Conservation (phyloP, 2,329 filamentous ascomycete species). For the Elsinoe necatrix region DNA sequence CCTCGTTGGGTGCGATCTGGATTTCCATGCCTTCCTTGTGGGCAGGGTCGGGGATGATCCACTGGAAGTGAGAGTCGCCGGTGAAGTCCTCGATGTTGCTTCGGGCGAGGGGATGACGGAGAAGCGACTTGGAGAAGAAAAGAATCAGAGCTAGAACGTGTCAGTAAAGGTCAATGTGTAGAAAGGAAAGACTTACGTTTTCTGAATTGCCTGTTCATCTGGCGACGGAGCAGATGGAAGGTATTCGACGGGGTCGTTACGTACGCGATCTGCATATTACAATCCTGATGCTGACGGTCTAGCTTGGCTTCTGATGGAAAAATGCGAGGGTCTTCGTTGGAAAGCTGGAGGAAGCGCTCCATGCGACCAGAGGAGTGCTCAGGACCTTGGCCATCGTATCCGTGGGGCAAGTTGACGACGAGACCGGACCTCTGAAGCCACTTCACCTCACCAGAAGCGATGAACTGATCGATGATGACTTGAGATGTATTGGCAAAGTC, state of each 20-base stretch:
- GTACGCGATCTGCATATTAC: slow-evolving; percentile 98
- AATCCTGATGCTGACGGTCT: slow-evolving; percentile 95
- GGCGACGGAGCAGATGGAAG: slow-evolving; percentile 92
- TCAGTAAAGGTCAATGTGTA: slow-evolving; percentile 18
- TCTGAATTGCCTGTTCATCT: slow-evolving; percentile 98
- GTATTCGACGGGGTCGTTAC: slow-evolving; percentile 94
- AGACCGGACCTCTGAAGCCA: slow-evolving; percentile 98
- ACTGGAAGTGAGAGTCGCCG: slow-evolving; percentile 86
- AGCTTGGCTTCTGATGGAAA: slow-evolving; percentile 86
- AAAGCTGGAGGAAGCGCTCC: slow-evolving; percentile 93
- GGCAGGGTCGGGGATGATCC: slow-evolving; percentile 87
- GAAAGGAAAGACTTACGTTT: slow-evolving; percentile 63
- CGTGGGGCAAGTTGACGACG: slow-evolving; percentile 92
- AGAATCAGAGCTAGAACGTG: slow-evolving; percentile 65
- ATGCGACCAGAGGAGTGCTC: slow-evolving; percentile 97
- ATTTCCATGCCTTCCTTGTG: slow-evolving; percentile 57
- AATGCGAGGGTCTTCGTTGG: slow-evolving; percentile 90
- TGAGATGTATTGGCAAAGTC: slow-evolving; percentile 99
- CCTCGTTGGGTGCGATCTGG: slow-evolving; percentile 64
- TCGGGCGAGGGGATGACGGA: slow-evolving; percentile 86
- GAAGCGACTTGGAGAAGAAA: slow-evolving; percentile 96
- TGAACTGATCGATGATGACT: slow-evolving; percentile 97
- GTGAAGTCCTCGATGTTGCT: slow-evolving; percentile 86
- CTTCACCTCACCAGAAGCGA: slow-evolving; percentile 94
- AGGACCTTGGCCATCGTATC: slow-evolving; percentile 95